Evolutionary conservation across 2,329 filamentous ascomycete genomes (phyloP).

Genomic region (Metarhizium robertsii): DNA sequence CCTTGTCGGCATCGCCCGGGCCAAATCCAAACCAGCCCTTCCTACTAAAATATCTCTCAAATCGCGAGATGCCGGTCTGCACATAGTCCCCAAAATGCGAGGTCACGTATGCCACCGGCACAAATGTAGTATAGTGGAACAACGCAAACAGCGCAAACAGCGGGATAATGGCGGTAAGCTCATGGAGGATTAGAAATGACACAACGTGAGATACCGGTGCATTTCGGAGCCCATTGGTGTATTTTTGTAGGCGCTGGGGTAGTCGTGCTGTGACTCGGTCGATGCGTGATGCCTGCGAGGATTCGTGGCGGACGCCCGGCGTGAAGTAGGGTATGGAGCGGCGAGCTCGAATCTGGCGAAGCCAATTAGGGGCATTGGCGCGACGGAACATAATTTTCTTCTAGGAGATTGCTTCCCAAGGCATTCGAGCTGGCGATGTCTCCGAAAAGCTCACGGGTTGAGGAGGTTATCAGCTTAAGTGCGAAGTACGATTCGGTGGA

Average conservation of each 20-base stretch:
- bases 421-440: not conserved
- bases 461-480: not conserved
- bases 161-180: constrained; percentile 79
- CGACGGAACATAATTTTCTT: constrained; percentile 17
- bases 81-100: constrained; percentile 41
- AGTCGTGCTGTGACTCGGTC: constrained; percentile 42
- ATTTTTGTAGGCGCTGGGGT: constrained; percentile 57
- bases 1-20: constrained; percentile 15
- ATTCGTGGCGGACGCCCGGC: constrained; percentile 12
- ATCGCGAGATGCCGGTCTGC: constrained; percentile 58
- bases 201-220: constrained; percentile 77
- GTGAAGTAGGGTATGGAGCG: constrained; percentile 4
- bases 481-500: not conserved
- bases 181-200: constrained; percentile 84
- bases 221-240: constrained; percentile 59
- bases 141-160: constrained; percentile 62
- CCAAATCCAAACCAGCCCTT: constrained; percentile 74
- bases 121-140: constrained; percentile 73
- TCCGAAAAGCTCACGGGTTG: not conserved
- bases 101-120: constrained; percentile 49
- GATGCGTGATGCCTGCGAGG: constrained; percentile 26
- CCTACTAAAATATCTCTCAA: constrained; percentile 65
- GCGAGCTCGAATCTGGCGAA: constrained; percentile 9
- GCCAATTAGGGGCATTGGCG: constrained; percentile 12
- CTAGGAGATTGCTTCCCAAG: not conserved